Conservation (phyloP, 371 early-diverging fungal genomes). For the Rhizopus microsporus region DNA sequence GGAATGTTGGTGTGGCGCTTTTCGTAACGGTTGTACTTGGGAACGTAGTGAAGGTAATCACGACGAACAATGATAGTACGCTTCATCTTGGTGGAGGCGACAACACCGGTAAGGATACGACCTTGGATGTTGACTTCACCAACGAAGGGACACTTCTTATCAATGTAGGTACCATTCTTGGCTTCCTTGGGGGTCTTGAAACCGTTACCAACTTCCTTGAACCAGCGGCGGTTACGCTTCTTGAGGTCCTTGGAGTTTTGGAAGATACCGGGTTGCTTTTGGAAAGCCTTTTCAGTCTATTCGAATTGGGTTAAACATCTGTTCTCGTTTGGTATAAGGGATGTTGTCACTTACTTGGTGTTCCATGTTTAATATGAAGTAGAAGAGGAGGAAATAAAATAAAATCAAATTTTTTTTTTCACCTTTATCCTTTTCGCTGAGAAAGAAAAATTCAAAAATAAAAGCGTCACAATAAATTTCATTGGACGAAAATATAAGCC, state of each 20-base stretch:
- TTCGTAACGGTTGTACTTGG: constrained; percentile 99
- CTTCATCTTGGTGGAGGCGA: constrained; percentile 98
- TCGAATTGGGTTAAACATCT: neutral
- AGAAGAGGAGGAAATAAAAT: constrained; percentile 23
- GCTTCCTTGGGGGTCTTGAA: constrained; percentile 99
- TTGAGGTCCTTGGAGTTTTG: constrained; percentile 84
- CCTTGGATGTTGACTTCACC: constrained; percentile 98
- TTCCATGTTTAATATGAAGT: constrained; percentile 28
- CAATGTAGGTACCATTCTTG: constrained; percentile 95
- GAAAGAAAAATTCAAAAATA: neutral
- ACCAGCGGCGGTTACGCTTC: constrained; percentile 88
- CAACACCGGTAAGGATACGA: constrained; percentile 97
- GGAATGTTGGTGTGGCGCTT: constrained; percentile 99
- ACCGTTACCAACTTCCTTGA: constrained; percentile 98
- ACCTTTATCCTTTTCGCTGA: constrained; percentile 1
- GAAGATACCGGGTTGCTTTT: constrained; percentile 97
- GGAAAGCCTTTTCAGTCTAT: constrained; percentile 89
- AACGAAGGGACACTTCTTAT: constrained; percentile 99
- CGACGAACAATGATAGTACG: constrained; percentile 98
- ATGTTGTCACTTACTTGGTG: constrained; percentile 26
- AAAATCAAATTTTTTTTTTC: constrained; percentile 5
- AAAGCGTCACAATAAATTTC: constrained; percentile 7
- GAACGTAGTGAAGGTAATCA: constrained; percentile 99
- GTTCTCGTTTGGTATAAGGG: neutral
- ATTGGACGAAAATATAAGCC: constrained; percentile 15